Percentiles rank a stretch among this genome's conserved stretches.
These are phyloP conservation scores for Dalbergia oliveri DNA, from an alignment of 306 rosid genomes.

Conservation along the genomic window DNA sequence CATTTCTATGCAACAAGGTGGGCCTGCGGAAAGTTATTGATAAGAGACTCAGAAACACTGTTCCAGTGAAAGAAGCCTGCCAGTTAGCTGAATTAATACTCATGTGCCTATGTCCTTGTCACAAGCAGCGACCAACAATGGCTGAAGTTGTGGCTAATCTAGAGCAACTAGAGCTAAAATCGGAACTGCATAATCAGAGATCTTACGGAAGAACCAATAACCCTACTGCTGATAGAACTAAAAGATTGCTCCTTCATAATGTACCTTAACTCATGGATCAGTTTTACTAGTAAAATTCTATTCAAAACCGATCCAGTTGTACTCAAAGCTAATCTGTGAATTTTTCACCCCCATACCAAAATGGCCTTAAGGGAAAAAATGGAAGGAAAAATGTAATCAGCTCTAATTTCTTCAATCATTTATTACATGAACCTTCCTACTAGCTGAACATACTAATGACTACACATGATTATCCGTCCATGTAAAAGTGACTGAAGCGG, in stretches of 20 bases:
- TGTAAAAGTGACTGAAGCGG: background rate
- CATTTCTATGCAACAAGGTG: slow-evolving; percentile 32
- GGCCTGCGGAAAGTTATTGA: slow-evolving; percentile 44
- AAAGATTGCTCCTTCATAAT: slow-evolving; percentile 21
- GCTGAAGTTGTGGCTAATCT: slow-evolving; percentile 48
- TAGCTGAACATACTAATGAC: background rate
- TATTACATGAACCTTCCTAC: background rate
- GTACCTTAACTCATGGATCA: background rate
- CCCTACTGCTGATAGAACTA: background rate
- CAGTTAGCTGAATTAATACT: slow-evolving; percentile 45
- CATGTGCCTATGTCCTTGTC: slow-evolving; percentile 48
- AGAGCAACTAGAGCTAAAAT: slow-evolving; percentile 37
- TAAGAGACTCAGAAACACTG: slow-evolving; percentile 37
- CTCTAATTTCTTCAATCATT: background rate
- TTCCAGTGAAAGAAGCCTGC: too few species aligned
- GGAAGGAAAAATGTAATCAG: background rate
- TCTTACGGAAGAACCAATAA: background rate
- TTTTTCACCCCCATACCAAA: background rate
- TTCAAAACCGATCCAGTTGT: background rate
- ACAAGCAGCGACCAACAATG: slow-evolving; percentile 52
- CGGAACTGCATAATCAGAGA: slow-evolving; percentile 13
- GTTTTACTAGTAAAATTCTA: background rate
- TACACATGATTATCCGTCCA: background rate
- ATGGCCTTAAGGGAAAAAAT: background rate
- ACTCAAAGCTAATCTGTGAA: background rate